These are phyloP conservation scores for Ascoidea asiatica DNA, from an alignment of 805 yeast genomes.

Conservation along the genomic window DNA sequence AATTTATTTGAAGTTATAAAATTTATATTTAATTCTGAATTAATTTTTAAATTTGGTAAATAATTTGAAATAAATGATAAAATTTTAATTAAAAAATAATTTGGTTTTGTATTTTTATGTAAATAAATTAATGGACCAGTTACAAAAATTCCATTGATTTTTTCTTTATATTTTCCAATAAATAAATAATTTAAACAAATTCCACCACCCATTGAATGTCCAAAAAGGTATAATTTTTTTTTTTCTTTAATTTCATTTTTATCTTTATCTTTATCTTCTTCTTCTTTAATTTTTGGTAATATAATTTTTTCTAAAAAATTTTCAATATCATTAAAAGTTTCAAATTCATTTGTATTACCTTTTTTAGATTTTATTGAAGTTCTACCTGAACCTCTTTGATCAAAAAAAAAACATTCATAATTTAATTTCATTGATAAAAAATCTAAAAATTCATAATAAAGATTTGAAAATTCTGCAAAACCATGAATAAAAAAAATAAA, in stretches of 20 bases:
- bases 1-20: conserved; percentile 35
- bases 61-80: conserved; percentile 27
- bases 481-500: conserved; percentile 57
- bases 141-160: conserved; percentile 32
- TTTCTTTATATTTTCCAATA: conserved; percentile 33
- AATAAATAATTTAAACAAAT: conserved; percentile 49
- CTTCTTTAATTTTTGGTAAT: conserved; percentile 13
- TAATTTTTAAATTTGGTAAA: conserved; percentile 36
- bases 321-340: conserved; percentile 46
- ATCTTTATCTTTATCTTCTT: conserved; percentile 10
- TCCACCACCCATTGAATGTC: conserved; percentile 81
- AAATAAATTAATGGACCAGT: conserved; percentile 48
- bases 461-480: conserved; percentile 41
- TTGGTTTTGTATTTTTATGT: conserved; percentile 50
- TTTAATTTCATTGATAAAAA: conserved; percentile 32
- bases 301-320: conserved; percentile 33
- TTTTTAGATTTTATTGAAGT: conserved; percentile 39
- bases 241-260: too few relatives aligned
- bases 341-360: conserved; percentile 45
- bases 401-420: conserved; percentile 54
- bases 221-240: conserved; percentile 37
- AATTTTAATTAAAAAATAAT: conserved; percentile 23
- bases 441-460: conserved; percentile 42
- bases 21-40: conserved; percentile 42
- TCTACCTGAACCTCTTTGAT: conserved; percentile 65